These are phyloP conservation scores for Vaccinium macrocarpon DNA, from an alignment of 148 eudicot genomes.

Conservation along the genomic window DNA sequence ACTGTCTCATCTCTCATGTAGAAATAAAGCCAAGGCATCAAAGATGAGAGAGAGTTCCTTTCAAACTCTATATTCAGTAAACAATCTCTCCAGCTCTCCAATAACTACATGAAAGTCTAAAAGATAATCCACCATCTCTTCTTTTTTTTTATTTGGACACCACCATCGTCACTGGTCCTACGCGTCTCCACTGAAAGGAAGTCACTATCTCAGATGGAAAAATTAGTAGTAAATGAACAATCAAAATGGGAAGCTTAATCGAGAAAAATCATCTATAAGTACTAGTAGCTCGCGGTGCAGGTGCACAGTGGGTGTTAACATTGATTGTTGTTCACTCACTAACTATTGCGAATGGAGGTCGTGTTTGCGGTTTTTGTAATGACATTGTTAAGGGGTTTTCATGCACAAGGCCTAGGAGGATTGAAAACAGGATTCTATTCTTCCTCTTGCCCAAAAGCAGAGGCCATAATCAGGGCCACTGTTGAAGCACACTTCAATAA, in stretches of 20 bases:
- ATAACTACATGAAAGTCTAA: background rate
- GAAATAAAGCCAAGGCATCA: constrained; percentile 15
- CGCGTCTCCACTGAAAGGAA: constrained; percentile 6
- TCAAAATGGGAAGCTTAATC: background rate
- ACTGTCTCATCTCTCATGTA: background rate
- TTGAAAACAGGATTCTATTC: constrained; percentile 39
- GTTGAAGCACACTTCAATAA: constrained; percentile 43
- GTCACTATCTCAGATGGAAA: background rate
- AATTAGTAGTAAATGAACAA: background rate
- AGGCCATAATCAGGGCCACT: constrained; percentile 50
- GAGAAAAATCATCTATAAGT: constrained; percentile 3
- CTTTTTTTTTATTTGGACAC: background rate
- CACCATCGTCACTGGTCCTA: constrained; percentile 11
- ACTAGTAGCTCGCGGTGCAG: background rate
- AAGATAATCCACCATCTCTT: background rate
- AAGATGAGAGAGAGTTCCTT: background rate
- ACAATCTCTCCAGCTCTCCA: background rate
- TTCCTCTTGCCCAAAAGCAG: constrained; percentile 52
- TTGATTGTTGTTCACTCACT: background rate
- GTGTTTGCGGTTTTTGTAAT: constrained; percentile 11
- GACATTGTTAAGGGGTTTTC: background rate
- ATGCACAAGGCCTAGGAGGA: constrained; percentile 38
- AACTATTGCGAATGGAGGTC: constrained; percentile 17
- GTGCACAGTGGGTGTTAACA: background rate
- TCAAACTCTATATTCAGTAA: constrained; percentile 1